Percentiles rank a stretch among this genome's conserved stretches.
Conservation (phyloP, 208 protist species). For the Leishmania guyanensis region DNA sequence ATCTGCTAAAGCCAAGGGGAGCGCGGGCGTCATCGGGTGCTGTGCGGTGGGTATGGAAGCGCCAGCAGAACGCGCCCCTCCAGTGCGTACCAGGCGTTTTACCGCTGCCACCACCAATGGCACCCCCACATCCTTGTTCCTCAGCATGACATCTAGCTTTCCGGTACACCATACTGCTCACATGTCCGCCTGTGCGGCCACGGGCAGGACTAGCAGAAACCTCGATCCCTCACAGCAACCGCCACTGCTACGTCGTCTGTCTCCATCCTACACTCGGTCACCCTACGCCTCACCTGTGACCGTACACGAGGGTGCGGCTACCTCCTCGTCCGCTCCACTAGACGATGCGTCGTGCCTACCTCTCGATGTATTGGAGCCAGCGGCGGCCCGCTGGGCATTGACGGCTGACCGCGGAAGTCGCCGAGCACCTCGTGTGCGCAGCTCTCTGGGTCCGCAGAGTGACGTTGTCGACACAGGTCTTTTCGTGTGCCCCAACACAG, state of each 20-base stretch:
- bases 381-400: constrained; percentile 24
- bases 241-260: not conserved
- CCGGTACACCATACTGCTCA: constrained; percentile 6
- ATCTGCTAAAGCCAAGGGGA: not conserved
- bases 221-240: not conserved
- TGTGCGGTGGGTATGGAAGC: not conserved
- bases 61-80: not conserved
- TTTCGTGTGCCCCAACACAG: constrained; percentile 47
- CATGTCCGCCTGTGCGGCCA: not conserved
- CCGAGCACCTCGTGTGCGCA: constrained; percentile 22
- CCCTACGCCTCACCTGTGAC: constrained; percentile 1
- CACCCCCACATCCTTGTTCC: constrained; percentile 11
- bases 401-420: constrained; percentile 14
- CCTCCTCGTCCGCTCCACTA: not conserved
- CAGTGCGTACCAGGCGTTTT: not conserved
- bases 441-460: constrained; percentile 27
- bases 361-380: constrained; percentile 28
- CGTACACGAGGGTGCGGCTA: not conserved
- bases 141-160: constrained; percentile 8
- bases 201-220: too few species aligned
- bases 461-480: constrained; percentile 39
- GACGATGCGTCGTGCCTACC: constrained; percentile 22
- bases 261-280: not conserved
- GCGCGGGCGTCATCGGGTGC: not conserved
- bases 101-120: constrained; percentile 1